Conservation (phyloP, 2,329 filamentous ascomycete genomes). For the Pleoardoris graminearum region DNA sequence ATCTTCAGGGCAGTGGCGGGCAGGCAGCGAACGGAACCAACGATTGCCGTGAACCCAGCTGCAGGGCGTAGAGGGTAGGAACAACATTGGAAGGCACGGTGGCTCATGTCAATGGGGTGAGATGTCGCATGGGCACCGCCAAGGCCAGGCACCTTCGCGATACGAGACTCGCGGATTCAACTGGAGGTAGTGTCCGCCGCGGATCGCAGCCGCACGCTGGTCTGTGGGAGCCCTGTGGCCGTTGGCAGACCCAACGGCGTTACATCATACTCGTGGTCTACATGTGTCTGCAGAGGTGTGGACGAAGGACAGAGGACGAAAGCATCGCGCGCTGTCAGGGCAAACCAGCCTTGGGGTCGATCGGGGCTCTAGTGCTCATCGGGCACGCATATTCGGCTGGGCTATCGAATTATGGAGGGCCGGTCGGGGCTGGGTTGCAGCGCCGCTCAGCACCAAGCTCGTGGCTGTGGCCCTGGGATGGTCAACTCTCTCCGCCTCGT, state of each 20-base stretch:
- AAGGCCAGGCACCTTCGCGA: neutral
- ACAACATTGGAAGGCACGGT: neutral
- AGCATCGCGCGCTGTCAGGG: neutral
- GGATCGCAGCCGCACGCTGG: constrained; percentile 4
- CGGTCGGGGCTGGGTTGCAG: constrained; percentile 6
- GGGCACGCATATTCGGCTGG: constrained; percentile 2
- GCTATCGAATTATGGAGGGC: constrained; percentile 3
- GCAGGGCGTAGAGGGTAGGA: neutral
- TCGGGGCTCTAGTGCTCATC: constrained; percentile 2
- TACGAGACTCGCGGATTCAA: neutral
- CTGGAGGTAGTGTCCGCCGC: constrained; percentile 6
- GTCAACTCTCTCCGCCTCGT: constrained; percentile 3
- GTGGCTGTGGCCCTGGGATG: constrained; percentile 5
- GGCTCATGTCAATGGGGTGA: neutral
- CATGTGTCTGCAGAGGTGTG: neutral
- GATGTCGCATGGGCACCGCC: neutral
- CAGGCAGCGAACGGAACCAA: neutral
- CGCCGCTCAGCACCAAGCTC: constrained; percentile 7
- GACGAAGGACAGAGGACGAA: neutral
- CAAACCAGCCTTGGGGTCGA: neutral
- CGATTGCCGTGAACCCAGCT: neutral
- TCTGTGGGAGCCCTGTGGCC: constrained; percentile 5
- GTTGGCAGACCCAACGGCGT: neutral
- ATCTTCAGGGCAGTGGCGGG: neutral
- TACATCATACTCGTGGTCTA: neutral